phyloP scores from a whole-genome alignment of 106 monocot genomes.

The Dendrobium nobile region DNA sequence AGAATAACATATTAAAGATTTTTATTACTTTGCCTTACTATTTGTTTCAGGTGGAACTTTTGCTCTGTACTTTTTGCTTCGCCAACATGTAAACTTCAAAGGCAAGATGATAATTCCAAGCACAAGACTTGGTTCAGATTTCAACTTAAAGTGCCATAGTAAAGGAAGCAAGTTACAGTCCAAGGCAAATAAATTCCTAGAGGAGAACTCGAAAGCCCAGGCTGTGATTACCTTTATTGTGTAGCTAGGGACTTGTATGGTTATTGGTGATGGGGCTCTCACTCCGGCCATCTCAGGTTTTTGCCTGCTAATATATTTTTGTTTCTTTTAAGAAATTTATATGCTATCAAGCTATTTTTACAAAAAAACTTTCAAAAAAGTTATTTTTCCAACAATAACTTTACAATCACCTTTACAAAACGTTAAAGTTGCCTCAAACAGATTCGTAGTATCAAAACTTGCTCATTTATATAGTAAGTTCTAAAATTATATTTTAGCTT shows the following conservation, averaged over 20 bases:
- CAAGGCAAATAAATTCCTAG: constrained; percentile 25
- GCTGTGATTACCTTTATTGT: constrained; percentile 19
- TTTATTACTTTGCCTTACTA: too few species aligned
- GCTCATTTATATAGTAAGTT: too few species aligned
- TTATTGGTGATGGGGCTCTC: constrained; percentile 39
- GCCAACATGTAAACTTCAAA: constrained; percentile 43
- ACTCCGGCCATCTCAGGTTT: constrained; percentile 49
- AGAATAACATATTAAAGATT: too few species aligned
- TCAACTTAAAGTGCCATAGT: constrained; percentile 28
- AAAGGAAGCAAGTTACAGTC: constrained; percentile 9
- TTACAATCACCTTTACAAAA: too few species aligned
- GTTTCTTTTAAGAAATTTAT: too few species aligned
- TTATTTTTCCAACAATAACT: too few species aligned
- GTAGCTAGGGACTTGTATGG: constrained; percentile 38
- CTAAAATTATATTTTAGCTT: too few species aligned
- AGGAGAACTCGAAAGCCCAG: constrained; percentile 23
- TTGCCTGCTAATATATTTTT: too few species aligned
- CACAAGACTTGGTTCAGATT: constrained; percentile 26
- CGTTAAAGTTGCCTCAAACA: too few species aligned
- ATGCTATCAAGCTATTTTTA: too few species aligned
- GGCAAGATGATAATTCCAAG: constrained; percentile 24
- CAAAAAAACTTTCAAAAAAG: too few species aligned
- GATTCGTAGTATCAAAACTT: too few species aligned
- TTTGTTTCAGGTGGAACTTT: constrained; percentile 49
- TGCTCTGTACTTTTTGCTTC: constrained; percentile 50